Conservation (phyloP, 306 rosid genomes). For the Abrus pulchellus region DNA sequence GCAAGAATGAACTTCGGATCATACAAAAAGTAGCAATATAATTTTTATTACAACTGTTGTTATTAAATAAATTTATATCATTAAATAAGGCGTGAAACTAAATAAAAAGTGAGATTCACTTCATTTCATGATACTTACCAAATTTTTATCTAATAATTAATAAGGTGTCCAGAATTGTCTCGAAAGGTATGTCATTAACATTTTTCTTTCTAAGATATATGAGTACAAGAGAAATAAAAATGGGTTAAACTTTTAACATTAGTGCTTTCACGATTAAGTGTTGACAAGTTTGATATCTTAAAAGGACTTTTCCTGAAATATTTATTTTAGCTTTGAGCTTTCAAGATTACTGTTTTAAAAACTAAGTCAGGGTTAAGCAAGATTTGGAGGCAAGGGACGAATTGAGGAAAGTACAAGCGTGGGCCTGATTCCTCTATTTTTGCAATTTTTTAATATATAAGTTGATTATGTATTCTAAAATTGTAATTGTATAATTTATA, state of each 20-base stretch:
- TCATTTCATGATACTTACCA: not conserved
- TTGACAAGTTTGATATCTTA: not conserved
- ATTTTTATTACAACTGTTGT: not conserved
- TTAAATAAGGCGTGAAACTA: not conserved
- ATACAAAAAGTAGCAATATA: not conserved
- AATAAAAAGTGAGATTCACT: not conserved
- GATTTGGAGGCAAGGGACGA: not conserved
- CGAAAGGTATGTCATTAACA: not conserved
- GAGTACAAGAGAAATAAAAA: not conserved
- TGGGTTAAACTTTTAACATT: not conserved
- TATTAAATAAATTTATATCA: not conserved
- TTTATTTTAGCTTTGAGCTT: not conserved
- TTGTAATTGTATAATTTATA: not conserved
- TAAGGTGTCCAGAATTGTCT: not conserved
- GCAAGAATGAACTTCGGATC: conserved; percentile 40
- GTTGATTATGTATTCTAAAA: not conserved
- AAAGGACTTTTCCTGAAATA: not conserved
- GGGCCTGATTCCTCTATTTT: not conserved
- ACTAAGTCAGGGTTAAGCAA: not conserved
- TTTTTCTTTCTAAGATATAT: not conserved
- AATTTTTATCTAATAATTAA: not conserved
- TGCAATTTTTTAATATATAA: not conserved
- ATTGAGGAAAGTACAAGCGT: not conserved
- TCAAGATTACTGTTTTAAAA: not conserved
- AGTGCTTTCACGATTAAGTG: not conserved